Evolutionary conservation across 768 basidiomycete species (phyloP), one percentile per base, ranked within the genome.

Genomic region (Suillus alpinus): DNA sequence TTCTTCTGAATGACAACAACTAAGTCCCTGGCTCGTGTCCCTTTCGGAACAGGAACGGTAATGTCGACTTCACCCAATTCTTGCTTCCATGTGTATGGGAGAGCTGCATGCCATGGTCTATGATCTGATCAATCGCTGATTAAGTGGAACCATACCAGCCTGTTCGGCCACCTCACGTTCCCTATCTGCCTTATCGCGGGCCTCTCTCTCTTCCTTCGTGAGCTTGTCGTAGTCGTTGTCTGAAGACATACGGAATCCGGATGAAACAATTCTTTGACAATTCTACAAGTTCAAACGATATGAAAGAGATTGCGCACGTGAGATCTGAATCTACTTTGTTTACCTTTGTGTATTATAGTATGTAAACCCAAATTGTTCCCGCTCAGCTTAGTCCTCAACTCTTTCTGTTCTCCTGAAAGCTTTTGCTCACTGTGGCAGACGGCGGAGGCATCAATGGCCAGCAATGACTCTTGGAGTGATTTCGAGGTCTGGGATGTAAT

Each of bases 51-150:
- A 8, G 92, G 88, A 10, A 98, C 78, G 13, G 82, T 78, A 57
- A 99, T 76, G 63, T 96, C 92, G 23, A 97, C 83, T 58, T 97
- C 94, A 14, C 84, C 86, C 7, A 99, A 81, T 67, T 94, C 87
- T 71, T 99, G 97, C 51, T 76, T 87, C 97, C 97, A 99, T 58
- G 75, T 78, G 74, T 96, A 98, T 6, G 97, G 97, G 63, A 99
- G 79, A 18, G 86, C 93, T 94, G 50, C 2, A 58, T 50, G 67
- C 59, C 57, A 39, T n/a, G 56, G 36, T 57, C 59, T 50, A 36
- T 59, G 63, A 63, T 69, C 63, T 66, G 67, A 62, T 63, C 59
- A 60, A 59, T 59, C 66, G 57, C 23, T 66, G 65, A 65, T 55
- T 61, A 63, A 62, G 61, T 65, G 58, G 41, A 51, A 56, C 66